Evolutionary conservation across 2,329 filamentous ascomycete genomes (phyloP).

Genomic region (Fusarium veterinarium): DNA sequence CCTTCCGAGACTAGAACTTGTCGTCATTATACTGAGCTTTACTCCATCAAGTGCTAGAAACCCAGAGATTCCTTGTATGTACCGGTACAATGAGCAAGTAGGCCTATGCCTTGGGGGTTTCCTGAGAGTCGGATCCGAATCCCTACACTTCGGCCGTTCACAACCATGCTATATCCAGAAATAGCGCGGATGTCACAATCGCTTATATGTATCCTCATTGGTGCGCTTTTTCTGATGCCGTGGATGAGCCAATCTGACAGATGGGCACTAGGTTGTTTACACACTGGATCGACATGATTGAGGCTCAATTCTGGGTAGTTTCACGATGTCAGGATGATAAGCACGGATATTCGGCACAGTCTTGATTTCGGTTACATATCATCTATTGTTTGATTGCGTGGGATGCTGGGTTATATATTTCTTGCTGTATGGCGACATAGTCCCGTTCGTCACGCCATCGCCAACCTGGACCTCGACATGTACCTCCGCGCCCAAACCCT

Average conservation of each 20-base stretch:
- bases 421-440: not conserved
- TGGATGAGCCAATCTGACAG: not conserved
- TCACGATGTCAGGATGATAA: not conserved
- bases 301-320: not conserved
- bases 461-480: not conserved
- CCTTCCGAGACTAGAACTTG: not conserved
- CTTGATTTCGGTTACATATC: not conserved
- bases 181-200: constrained; percentile 2
- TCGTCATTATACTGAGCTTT: not conserved
- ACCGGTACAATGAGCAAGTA: not conserved
- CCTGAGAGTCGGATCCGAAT: not conserved
- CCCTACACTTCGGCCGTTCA: not conserved
- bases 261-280: not conserved
- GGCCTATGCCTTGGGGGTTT: not conserved
- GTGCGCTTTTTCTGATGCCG: not conserved
- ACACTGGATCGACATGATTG: not conserved
- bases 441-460: not conserved
- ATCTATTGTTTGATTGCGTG: accelerated
- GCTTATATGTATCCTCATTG: not conserved
- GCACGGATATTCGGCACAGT: not conserved
- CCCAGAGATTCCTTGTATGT: not conserved
- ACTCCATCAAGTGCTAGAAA: accelerated
- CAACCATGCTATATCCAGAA: not conserved
- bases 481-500: not conserved
- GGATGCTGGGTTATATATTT: not conserved